Conservation (phyloP, 2,329 filamentous ascomycete genomes). For the Shiraia bambusicola region DNA sequence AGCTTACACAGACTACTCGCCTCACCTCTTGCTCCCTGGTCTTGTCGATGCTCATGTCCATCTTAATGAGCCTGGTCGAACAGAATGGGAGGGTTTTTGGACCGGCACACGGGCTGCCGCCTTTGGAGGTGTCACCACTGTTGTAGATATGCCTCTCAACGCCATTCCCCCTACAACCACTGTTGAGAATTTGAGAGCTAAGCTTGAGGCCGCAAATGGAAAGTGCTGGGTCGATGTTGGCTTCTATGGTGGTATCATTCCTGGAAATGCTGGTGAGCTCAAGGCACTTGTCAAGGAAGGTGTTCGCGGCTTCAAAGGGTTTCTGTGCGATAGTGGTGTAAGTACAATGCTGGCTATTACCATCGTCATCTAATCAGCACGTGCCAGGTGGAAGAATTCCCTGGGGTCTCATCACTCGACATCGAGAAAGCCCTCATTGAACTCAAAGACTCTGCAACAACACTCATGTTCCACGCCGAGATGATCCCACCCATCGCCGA, state of each 20-base stretch:
- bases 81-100: conserved; percentile 98
- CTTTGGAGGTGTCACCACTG: conserved; percentile 93
- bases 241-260: conserved; percentile 93
- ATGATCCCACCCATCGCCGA: conserved; percentile 88
- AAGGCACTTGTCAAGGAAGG: conserved; percentile 79
- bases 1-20: conserved; percentile 80
- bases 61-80: conserved; percentile 92
- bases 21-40: conserved; percentile 81
- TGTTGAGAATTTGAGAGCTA: conserved; percentile 76
- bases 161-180: conserved; percentile 96
- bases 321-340: conserved; percentile 94
- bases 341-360: conserved; percentile 40
- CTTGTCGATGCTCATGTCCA: conserved; percentile 97
- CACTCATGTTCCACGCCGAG: conserved; percentile 98
- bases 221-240: conserved; percentile 99
- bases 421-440: conserved; percentile 78
- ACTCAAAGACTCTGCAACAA: conserved; percentile 78
- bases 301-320: conserved; percentile 95
- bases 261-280: conserved; percentile 80
- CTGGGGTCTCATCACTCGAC: conserved; percentile 78
- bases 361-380: conserved; percentile 18
- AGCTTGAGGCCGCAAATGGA: conserved; percentile 77
- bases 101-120: conserved; percentile 92
- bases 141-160: conserved; percentile 97
- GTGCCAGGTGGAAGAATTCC: conserved; percentile 85